Conservation (phyloP, 2,329 filamentous ascomycete genomes). For the Pleomassaria siparia region DNA sequence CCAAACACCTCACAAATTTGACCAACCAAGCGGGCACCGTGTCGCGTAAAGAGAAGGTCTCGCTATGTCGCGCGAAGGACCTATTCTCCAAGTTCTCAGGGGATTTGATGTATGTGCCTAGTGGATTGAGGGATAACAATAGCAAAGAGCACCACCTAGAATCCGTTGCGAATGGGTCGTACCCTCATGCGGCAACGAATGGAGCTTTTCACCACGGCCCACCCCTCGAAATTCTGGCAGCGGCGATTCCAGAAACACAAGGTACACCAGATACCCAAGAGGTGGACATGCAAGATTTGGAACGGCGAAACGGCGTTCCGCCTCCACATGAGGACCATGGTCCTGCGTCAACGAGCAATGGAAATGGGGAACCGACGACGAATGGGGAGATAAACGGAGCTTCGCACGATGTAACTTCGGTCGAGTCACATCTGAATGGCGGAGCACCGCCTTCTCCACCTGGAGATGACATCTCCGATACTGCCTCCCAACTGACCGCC, state of each 20-base stretch:
- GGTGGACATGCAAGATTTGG: slow-evolving; percentile 31
- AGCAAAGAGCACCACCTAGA: slow-evolving; percentile 24
- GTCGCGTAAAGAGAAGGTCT: slow-evolving; percentile 72
- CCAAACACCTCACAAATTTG: slow-evolving; percentile 71
- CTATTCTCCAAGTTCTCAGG: slow-evolving; percentile 73
- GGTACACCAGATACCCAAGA: slow-evolving; percentile 21
- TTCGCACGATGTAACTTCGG: background rate
- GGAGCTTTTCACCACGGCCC: background rate
- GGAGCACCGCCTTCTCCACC: slow-evolving; percentile 21
- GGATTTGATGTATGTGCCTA: slow-evolving; percentile 68
- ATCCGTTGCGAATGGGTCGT: slow-evolving; percentile 15
- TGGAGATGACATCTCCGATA: slow-evolving; percentile 45
- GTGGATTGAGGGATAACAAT: slow-evolving; percentile 53
- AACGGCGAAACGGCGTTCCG: slow-evolving; percentile 18
- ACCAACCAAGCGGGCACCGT: slow-evolving; percentile 68
- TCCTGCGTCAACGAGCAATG: slow-evolving; percentile 14
- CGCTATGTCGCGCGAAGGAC: slow-evolving; percentile 73
- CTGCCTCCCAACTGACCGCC: slow-evolving; percentile 45
- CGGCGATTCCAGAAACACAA: slow-evolving; percentile 5
- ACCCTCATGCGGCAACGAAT: background rate
- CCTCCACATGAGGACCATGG: background rate
- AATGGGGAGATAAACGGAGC: slow-evolving; percentile 14
- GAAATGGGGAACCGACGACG: slow-evolving; percentile 12
- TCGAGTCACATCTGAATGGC: slow-evolving; percentile 22
- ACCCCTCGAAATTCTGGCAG: background rate